Evolutionary conservation across 2,329 filamentous ascomycete genomes (phyloP).

Genomic region (Pseudocercospora ulei): DNA sequence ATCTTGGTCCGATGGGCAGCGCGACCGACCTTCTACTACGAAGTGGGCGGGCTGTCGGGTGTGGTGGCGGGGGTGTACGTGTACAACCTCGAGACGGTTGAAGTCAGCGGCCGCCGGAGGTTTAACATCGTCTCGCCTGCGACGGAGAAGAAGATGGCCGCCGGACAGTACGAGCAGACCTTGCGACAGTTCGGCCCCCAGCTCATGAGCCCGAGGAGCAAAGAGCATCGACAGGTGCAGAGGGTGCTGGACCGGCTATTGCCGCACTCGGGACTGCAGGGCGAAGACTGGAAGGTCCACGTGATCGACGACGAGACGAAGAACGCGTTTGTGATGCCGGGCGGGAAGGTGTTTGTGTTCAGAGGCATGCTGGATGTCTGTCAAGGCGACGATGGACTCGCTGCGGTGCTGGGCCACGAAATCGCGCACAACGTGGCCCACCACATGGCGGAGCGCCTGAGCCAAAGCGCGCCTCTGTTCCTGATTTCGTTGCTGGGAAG

Average conservation of each 20-base stretch:
- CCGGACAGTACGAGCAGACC: slow-evolving; percentile 49
- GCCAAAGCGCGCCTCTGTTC: slow-evolving; percentile 37
- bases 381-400: slow-evolving; percentile 57
- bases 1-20: slow-evolving; percentile 36
- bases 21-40: slow-evolving; percentile 42
- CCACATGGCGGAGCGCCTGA: slow-evolving; percentile 57
- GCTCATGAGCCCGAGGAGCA: slow-evolving; percentile 53
- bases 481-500: slow-evolving; percentile 34
- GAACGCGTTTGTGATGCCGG: slow-evolving; percentile 71
- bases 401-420: slow-evolving; percentile 68
- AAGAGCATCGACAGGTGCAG: slow-evolving; percentile 48
- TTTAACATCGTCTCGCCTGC: slow-evolving; percentile 60
- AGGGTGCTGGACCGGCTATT: slow-evolving; percentile 58
- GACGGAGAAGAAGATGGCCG: slow-evolving; percentile 47
- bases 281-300: slow-evolving; percentile 57
- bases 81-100: slow-evolving; percentile 60
- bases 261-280: slow-evolving; percentile 53
- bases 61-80: slow-evolving; percentile 52
- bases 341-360: slow-evolving; percentile 69
- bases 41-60: slow-evolving; percentile 38
- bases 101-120: slow-evolving; percentile 58
- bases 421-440: slow-evolving; percentile 66
- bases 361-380: slow-evolving; percentile 62
- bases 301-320: slow-evolving; percentile 59
- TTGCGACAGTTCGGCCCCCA: slow-evolving; percentile 46